Evolutionary conservation across 495 filamentous ascomycete species (phyloP), one percentile per base, ranked within the genome.

Genomic region (Rostrohypoxylon terebratum): DNA sequence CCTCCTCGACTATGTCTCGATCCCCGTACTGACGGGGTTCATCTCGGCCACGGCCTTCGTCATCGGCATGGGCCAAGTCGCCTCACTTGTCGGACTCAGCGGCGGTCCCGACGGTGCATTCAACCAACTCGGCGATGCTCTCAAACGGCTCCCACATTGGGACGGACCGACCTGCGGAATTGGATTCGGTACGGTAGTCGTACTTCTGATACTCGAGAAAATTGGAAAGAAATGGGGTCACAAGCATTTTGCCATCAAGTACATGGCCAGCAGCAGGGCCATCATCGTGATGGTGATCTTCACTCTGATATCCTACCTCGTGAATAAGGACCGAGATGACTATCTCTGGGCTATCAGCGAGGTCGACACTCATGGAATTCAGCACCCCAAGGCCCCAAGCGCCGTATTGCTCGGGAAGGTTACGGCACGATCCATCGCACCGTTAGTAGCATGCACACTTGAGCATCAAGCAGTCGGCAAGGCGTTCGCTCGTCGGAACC

Each of bases 401-500:
- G 65, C 59, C 3, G 72, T 36, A 2, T 71, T 86, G 1, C 69
- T 86, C 8, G 73, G 76, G 10, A 80, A 79, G 63, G 81, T 84
- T 1, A 77, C 78, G 0, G 75, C 73, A 11, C 77, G 77, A 10
- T 78, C 77, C 44, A 81, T 86, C 44, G 78, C 83, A 21, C 77
- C 81, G n/a, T 79, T 87, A 40, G 77, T 87, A 25, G 83, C 81
- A 3, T 79, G 79, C 0, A 75, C 81, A 4, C 75, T 87, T 14
- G 85, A 87, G 69, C 85, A 87, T 54, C 79, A 82, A 40, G 83
- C 84, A 14, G 83, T 86, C 28, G 84, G 77, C 7, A 81, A 81
- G 13, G 82, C 82, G 3, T 87, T 87, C 61, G 83, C 74, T 1
- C 79, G 81, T 6, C 72, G 76, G 59, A 84, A 87, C 74, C 79